A percentile compares a stretch with the other conserved stretches of the same genome.
Evolutionary conservation across 495 filamentous ascomycete species (phyloP).

Genomic region (Podospora bellae-mahoneyi): DNA sequence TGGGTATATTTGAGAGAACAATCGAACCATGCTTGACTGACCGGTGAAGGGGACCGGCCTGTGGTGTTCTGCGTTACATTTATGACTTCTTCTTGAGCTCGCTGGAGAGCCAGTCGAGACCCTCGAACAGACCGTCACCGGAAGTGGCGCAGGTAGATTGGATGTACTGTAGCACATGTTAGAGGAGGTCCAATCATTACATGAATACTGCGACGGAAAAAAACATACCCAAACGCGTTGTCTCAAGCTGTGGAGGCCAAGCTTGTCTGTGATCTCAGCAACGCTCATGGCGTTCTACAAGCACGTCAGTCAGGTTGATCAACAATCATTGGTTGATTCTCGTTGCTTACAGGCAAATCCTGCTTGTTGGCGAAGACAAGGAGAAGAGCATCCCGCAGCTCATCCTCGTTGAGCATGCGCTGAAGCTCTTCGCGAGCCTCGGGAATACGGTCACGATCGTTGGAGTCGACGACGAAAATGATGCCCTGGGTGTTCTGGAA

Average conservation of each 20-base stretch:
- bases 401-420: conserved; percentile 99
- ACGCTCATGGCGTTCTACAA: conserved; percentile 96
- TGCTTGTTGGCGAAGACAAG: conserved; percentile 99
- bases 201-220: neutral
- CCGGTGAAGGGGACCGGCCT: conserved; percentile 31
- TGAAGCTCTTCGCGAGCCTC: conserved; percentile 99
- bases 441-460: conserved; percentile 98
- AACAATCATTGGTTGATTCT: neutral
- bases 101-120: conserved; percentile 98
- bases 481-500: conserved; percentile 99
- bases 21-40: conserved; percentile 45
- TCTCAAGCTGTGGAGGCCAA: conserved; percentile 96
- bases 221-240: conserved; percentile 94
- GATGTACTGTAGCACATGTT: conserved; percentile 69
- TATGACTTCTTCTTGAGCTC: conserved; percentile 87
- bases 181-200: conserved; percentile 15
- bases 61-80: conserved; percentile 36
- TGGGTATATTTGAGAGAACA: conserved; percentile 44
- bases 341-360: conserved; percentile 87
- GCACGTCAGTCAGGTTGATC: conserved; percentile 20
- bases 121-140: conserved; percentile 98
- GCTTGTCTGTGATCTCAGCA: conserved; percentile 99
- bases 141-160: conserved; percentile 99
- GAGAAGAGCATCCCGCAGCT: conserved; percentile 94
- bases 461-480: conserved; percentile 99